Evolutionary conservation across 768 basidiomycete genomes (phyloP).

Genomic region (Leccinum fibrillosum): DNA sequence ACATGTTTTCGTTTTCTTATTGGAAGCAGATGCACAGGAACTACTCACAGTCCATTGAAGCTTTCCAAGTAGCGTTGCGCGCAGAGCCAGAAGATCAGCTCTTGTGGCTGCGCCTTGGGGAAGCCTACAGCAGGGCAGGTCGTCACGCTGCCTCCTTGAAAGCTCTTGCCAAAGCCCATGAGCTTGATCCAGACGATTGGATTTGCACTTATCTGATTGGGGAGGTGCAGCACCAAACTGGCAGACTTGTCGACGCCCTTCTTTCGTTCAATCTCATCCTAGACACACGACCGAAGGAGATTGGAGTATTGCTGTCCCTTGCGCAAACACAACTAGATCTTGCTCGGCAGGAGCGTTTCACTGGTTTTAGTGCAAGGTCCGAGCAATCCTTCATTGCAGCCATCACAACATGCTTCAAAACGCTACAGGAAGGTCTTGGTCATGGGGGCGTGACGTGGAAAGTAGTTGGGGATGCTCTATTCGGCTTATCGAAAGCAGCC

Average conservation of each 20-base stretch:
- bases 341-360: slow-evolving; percentile 58
- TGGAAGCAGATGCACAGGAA: slow-evolving; percentile 57
- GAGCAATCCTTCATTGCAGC: slow-evolving; percentile 67
- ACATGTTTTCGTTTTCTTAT: neutral
- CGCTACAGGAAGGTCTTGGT: slow-evolving; percentile 51
- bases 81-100: slow-evolving; percentile 72
- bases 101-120: slow-evolving; percentile 90
- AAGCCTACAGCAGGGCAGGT: slow-evolving; percentile 87
- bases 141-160: slow-evolving; percentile 88
- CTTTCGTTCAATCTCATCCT: slow-evolving; percentile 57
- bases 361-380: slow-evolving; percentile 74
- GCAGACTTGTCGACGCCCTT: slow-evolving; percentile 75
- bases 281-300: slow-evolving; percentile 54
- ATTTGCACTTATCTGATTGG: slow-evolving; percentile 78
- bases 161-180: slow-evolving; percentile 71
- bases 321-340: slow-evolving; percentile 70
- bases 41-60: slow-evolving; percentile 72
- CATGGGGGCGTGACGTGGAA: slow-evolving; percentile 84
- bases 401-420: slow-evolving; percentile 47
- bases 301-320: slow-evolving; percentile 69
- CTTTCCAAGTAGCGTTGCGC: slow-evolving; percentile 82
- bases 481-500: slow-evolving; percentile 55
- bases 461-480: slow-evolving; percentile 69
- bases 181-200: slow-evolving; percentile 79
- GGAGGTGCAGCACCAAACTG: slow-evolving; percentile 77